Evolutionary conservation across 2,329 filamentous ascomycete genomes (phyloP), one percentile per base, ranked within the genome.

Genomic region (Scytalidium lignicola): DNA sequence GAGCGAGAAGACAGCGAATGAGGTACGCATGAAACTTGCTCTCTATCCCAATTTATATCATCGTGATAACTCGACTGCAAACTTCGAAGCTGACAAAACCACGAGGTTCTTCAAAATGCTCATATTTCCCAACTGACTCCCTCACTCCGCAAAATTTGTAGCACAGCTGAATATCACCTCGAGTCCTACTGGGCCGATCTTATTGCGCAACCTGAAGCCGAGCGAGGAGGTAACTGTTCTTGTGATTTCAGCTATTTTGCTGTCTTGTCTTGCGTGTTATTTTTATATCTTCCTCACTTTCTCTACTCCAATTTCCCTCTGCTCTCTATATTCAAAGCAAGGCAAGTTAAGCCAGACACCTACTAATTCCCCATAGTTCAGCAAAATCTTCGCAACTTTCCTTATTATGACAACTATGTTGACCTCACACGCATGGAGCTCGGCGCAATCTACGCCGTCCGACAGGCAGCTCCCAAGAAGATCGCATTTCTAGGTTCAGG

Each of bases 401-500:
- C 74, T 1, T 78, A 79, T 60, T 67, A 71, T 56, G 49, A 62
- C 8, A 78, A 78, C 59, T 79, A 79, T 55, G 51, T 71, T 28
- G 70, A 74, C 19, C 67, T 78, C 22, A 70, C 72, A 0, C 66
- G 65, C 13, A 64, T 78, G 37, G 75, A 78, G 57, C 64, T 74
- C 20, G 63, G 63, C 20, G 65, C 70, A 8, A 62, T 78, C 3
- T 51, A 61, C 12, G 64, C 70, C 3, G 70, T 69, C 17, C 55
- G 65, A 2, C 52, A 57, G 0, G 15, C 52, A n/a, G 44, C 55
- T 2, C 66, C 68, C 0, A 51, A 50, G 1, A 65, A 58, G 6
- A 63, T 78, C 17, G 71, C 70, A 1, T 76, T 78, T 54, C 66
- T 79, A 3, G 75, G 75, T 12, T 75, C 71, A 0, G 75, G 75